phyloP scores from a whole-genome alignment of 139 green algal species.

The Chlorella sp. region DNA sequence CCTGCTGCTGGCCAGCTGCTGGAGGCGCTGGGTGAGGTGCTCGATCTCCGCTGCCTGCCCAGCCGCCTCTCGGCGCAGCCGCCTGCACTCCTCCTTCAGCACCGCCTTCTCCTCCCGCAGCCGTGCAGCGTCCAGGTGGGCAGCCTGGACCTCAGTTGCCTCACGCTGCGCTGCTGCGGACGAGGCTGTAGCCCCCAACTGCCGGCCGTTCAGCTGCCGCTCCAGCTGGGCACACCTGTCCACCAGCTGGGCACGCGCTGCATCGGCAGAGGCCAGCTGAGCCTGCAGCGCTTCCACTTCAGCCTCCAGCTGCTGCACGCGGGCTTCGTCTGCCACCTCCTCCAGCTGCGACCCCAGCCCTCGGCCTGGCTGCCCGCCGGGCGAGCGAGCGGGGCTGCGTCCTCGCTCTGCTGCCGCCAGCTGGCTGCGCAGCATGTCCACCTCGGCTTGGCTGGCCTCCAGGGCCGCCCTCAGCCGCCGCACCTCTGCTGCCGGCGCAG shows the following conservation, averaged over 20 bases:
- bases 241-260: neutral
- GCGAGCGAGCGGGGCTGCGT: neutral
- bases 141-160: neutral
- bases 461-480: neutral
- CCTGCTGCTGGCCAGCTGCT: neutral
- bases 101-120: neutral
- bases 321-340: constrained; percentile 6
- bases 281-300: neutral
- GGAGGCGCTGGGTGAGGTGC: neutral
- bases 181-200: neutral
- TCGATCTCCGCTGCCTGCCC: neutral
- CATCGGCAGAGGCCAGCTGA: neutral
- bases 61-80: constrained; percentile 27
- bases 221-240: neutral
- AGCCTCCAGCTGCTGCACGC: constrained; percentile 2
- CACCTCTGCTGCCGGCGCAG: neutral
- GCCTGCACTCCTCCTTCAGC: neutral
- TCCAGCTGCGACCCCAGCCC: constrained; percentile 14
- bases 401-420: neutral
- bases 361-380: neutral
- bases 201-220: neutral
- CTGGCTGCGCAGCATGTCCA: constrained; percentile 8
- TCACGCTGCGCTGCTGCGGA: no score
- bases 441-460: constrained; percentile 13
- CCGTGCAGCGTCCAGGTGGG: constrained; percentile 4